Conservation (phyloP, 169 alveolate species). For the Plasmodium knowlesi region DNA sequence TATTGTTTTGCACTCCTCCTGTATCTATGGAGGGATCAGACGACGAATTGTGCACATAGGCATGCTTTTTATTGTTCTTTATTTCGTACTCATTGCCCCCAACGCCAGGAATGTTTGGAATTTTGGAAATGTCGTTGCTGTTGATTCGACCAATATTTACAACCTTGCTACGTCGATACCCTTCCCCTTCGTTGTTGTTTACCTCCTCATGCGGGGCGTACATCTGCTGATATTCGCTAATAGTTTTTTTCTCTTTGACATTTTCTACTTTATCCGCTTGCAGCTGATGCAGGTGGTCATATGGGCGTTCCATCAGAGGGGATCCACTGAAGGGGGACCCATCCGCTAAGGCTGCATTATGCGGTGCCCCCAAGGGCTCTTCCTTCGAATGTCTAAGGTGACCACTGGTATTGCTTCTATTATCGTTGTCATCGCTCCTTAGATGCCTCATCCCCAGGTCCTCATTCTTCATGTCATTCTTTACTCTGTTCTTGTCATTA, state of each 20-base stretch:
- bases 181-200: neutral
- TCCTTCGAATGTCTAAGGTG: neutral
- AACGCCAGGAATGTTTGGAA: neutral
- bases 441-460: neutral
- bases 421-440: neutral
- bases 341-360: neutral
- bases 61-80: constrained; percentile 45
- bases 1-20: neutral
- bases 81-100: constrained; percentile 16
- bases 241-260: neutral
- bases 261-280: neutral
- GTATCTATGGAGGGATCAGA: constrained; percentile 42
- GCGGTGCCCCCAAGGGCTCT: neutral
- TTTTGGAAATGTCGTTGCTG: neutral
- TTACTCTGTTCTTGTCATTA: neutral
- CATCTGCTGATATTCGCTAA: neutral
- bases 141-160: neutral
- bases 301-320: neutral
- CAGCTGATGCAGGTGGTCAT: neutral
- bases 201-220: neutral
- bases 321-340: constrained; percentile 3
- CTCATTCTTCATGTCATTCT: neutral
- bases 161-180: neutral
- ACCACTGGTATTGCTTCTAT: neutral
- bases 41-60: constrained; percentile 1